A percentile compares a stretch with the other conserved stretches of the same genome.
Evolutionary conservation across 768 basidiomycete genomes (phyloP).

Genomic region (Kwoniella bestiolae): DNA sequence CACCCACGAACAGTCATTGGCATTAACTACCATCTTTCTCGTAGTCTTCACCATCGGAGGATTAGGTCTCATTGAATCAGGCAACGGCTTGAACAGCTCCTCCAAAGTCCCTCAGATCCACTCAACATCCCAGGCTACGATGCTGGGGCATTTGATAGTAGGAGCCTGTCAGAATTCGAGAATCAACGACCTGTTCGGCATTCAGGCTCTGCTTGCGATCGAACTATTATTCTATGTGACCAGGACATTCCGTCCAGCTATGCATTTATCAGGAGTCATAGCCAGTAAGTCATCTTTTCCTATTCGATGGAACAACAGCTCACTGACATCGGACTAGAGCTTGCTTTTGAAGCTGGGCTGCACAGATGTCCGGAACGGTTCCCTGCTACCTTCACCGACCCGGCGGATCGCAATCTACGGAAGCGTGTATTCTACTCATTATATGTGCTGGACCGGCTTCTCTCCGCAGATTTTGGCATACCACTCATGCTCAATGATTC

Average conservation of each 20-base stretch:
- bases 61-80: background rate
- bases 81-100: background rate
- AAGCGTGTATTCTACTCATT: slow-evolving; percentile 37
- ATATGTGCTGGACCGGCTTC: slow-evolving; percentile 33
- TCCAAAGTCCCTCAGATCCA: slow-evolving; percentile 5
- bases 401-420: slow-evolving; percentile 21
- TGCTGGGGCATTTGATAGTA: slow-evolving; percentile 22
- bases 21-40: slow-evolving; percentile 24
- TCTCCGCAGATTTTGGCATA: slow-evolving; percentile 38
- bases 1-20: slow-evolving; percentile 25
- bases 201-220: slow-evolving; percentile 29
- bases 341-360: slow-evolving; percentile 36
- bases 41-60: slow-evolving; percentile 23
- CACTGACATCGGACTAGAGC: too few species aligned
- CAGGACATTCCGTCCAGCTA: slow-evolving; percentile 24
- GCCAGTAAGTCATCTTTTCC: slow-evolving; percentile 30
- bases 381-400: slow-evolving; percentile 13
- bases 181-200: slow-evolving; percentile 26
- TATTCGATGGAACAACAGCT: too few species aligned
- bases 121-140: slow-evolving; percentile 21
- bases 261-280: slow-evolving; percentile 28
- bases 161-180: slow-evolving; percentile 22
- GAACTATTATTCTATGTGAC: slow-evolving; percentile 24
- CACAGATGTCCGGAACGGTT: slow-evolving; percentile 38
- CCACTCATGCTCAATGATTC: slow-evolving; percentile 36